Evolutionary conservation across 2,329 filamentous ascomycete species (phyloP), one percentile per base, ranked within the genome.

Genomic region (Xylariaceae sp.): DNA sequence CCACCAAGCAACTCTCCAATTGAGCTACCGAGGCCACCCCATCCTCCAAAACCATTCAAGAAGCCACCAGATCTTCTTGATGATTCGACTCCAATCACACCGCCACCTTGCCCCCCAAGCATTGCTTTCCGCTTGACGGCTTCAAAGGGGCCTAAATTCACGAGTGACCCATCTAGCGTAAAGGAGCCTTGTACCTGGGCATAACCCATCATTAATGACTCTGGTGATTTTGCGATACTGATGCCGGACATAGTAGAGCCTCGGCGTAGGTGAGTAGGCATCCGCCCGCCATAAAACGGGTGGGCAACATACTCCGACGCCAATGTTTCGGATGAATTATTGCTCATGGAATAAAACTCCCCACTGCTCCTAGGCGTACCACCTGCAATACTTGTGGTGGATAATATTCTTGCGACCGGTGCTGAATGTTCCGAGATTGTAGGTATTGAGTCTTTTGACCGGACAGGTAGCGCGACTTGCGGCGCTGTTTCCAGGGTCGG

Each of bases 141-240:
- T 67, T 99, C 94, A 65, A 99, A 99, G 0, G 89, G 89, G 0
- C 84, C 84, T 40, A 95, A 85, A 64, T 95, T 92, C 56, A 99
- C 85, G 27, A 99, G 75, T 1, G 94, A 96, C 0, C 91, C 91
- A 67, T 99, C 94, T 5, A 99, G 74, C 0, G 85, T 90, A 64
- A 99, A 99, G 0, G 89, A 91, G 3, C 94, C 94, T 70, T 90
- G 88, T 2, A 97, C 83, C 65, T 99, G 94, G 2, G 89, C 92
- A 71, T 95, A 99, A 0, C 91, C 94, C 94, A 99, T 99, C 84
- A 99, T 95, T 51, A 99, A 74, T 1, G 87, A 86, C 68, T 97
- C 91, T 0, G 89, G 84, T 40, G 76, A 69, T 63, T 73, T 76
- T 41, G 75, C 68, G 46, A 74, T 73, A 58, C 74, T 72, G 55